A percentile compares a stretch with the other conserved stretches of the same genome.
phyloP scores from a whole-genome alignment of 805 yeast species.

The Saccharomycopsis capsularis region DNA sequence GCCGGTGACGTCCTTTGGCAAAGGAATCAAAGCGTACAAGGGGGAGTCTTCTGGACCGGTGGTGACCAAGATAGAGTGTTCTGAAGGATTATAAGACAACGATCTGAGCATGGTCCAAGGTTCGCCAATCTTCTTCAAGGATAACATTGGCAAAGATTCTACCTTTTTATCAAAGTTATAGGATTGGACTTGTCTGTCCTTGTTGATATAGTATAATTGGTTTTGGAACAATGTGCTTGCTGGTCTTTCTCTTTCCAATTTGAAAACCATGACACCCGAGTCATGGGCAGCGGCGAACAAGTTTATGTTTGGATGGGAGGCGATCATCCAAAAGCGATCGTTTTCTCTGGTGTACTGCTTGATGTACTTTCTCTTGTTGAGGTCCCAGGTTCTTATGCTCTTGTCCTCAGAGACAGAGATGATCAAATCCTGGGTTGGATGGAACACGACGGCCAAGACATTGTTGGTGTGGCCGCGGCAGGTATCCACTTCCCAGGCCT shows the following conservation, averaged over 20 bases:
- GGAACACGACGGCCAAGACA: constrained; percentile 83
- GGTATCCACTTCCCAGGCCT: constrained; percentile 99
- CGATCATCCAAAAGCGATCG: constrained; percentile 91
- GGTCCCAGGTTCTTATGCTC: constrained; percentile 94
- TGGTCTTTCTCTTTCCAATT: constrained; percentile 95
- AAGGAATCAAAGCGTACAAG: constrained; percentile 62
- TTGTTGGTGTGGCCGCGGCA: constrained; percentile 97
- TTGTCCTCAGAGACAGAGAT: constrained; percentile 94
- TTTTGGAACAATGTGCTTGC: constrained; percentile 72
- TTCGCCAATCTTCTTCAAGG: constrained; percentile 78
- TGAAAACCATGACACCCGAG: constrained; percentile 96
- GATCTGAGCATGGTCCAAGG: constrained; percentile 81
- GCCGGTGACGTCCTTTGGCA: constrained; percentile 73
- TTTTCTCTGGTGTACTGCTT: constrained; percentile 90
- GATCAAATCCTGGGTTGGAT: constrained; percentile 87
- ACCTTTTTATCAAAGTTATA: constrained; percentile 63
- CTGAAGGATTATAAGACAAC: constrained; percentile 87
- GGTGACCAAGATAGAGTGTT: constrained; percentile 76
- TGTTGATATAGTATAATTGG: constrained; percentile 66
- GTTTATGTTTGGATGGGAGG: constrained; percentile 84
- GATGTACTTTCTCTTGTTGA: constrained; percentile 86
- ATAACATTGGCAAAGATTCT: constrained; percentile 68
- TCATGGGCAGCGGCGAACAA: constrained; percentile 96
- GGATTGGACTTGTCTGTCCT: constrained; percentile 78
- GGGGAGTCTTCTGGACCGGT: constrained; percentile 64